phyloP scores from a whole-genome alignment of 2,329 filamentous ascomycete species.

The Alternaria conjuncta region DNA sequence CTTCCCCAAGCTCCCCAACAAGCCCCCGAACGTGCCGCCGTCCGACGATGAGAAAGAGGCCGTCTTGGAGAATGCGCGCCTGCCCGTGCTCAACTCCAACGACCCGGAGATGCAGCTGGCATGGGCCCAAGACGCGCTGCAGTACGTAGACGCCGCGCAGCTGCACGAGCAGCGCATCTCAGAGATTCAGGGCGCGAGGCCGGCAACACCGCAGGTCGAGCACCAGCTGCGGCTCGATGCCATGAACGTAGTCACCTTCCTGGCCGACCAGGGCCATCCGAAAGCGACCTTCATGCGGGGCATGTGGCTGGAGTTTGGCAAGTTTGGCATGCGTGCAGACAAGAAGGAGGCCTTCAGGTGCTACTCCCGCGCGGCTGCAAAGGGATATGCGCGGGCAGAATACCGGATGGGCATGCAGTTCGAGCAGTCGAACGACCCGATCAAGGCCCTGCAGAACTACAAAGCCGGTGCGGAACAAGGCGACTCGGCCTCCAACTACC shows the following conservation, averaged over 20 bases:
- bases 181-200: constrained; percentile 64
- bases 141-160: constrained; percentile 83
- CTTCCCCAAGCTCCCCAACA: constrained; percentile 82
- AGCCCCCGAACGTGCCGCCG: constrained; percentile 86
- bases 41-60: constrained; percentile 94
- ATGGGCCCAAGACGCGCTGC: constrained; percentile 92
- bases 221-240: constrained; percentile 88
- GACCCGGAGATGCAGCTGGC: constrained; percentile 96
- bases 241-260: constrained; percentile 87
- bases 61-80: constrained; percentile 82
- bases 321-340: constrained; percentile 87
- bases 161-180: constrained; percentile 76
- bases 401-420: constrained; percentile 99
- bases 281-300: constrained; percentile 92
- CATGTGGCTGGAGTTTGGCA: constrained; percentile 98
- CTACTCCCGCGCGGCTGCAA: constrained; percentile 84
- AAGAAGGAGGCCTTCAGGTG: constrained; percentile 92
- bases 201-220: constrained; percentile 83
- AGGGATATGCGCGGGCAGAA: constrained; percentile 86
- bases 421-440: constrained; percentile 90
- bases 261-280: constrained; percentile 90
- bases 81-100: constrained; percentile 87
- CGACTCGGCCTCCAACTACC: constrained; percentile 86
- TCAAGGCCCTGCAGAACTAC: constrained; percentile 91
- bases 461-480: constrained; percentile 77